These are phyloP conservation scores for Hordeum pubiflorum DNA, from an alignment of 202 grass and related monocot species.

Conservation along the genomic window DNA sequence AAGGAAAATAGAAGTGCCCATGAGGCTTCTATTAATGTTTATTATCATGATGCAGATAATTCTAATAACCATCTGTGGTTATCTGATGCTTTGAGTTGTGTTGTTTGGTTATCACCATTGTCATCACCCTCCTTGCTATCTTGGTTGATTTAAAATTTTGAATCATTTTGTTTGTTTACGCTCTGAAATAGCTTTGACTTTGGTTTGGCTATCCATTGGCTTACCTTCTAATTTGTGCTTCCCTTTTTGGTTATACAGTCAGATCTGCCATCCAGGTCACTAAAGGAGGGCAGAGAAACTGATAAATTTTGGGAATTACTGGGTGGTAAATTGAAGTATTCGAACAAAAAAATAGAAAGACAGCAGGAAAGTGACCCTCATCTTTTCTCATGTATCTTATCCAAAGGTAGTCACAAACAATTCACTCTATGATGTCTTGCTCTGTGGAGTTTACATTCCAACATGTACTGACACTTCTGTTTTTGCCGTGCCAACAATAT, in stretches of 20 bases:
- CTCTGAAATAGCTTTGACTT: constrained; percentile 4
- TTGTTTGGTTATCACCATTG: not conserved
- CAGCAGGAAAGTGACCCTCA: constrained; percentile 79
- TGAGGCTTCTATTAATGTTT: not conserved
- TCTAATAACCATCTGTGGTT: not conserved
- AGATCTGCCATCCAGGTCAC: constrained; percentile 66
- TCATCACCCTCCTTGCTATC: not conserved
- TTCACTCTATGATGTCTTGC: not conserved
- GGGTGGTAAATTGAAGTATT: constrained; percentile 80
- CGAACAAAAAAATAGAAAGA: constrained; percentile 72
- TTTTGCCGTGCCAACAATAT: not conserved
- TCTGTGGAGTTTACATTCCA: not conserved
- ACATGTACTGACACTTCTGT: constrained; percentile 27
- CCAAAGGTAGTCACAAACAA: constrained; percentile 53
- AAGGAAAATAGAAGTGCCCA: not conserved
- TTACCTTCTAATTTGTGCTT: not conserved
- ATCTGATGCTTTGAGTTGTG: not conserved
- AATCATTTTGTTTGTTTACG: not conserved
- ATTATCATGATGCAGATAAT: not conserved
- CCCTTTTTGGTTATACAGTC: constrained; percentile 44
- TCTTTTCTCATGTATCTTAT: constrained; percentile 74
- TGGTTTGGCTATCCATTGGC: not conserved
- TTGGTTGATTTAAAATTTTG: not conserved
- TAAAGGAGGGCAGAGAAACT: constrained; percentile 78
- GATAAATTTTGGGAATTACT: constrained; percentile 89